Conservation (phyloP, 305 asterid species). For the Rubia occidens region DNA sequence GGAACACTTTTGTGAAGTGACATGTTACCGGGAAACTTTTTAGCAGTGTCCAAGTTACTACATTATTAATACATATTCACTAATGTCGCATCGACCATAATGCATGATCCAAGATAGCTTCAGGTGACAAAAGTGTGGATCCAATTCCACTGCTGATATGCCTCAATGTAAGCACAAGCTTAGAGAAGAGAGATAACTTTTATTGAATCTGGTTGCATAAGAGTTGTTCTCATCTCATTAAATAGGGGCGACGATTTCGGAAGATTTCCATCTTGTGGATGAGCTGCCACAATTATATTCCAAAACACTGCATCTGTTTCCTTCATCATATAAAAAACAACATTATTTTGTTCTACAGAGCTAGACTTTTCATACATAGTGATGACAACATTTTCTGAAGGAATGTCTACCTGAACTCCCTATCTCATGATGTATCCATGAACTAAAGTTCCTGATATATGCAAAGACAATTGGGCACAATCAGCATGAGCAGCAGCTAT, state of each 20-base stretch:
- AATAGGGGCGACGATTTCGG: slow-evolving; percentile 38
- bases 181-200: slow-evolving; percentile 70
- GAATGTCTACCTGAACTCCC: slow-evolving; percentile 37
- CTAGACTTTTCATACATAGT: slow-evolving; percentile 72
- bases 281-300: slow-evolving; percentile 68
- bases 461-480: slow-evolving; percentile 56
- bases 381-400: slow-evolving; percentile 56
- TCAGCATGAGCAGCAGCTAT: slow-evolving; percentile 67
- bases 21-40: slow-evolving; percentile 58
- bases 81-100: slow-evolving; percentile 57
- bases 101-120: slow-evolving; percentile 46
- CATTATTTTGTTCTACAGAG: slow-evolving; percentile 38
- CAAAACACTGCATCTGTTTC: slow-evolving; percentile 65
- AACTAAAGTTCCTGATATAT: slow-evolving; percentile 44
- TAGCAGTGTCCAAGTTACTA: slow-evolving; percentile 54
- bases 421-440: slow-evolving; percentile 57
- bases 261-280: slow-evolving; percentile 54
- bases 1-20: not conserved
- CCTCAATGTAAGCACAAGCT: slow-evolving; percentile 69
- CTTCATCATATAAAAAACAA: slow-evolving; percentile 45
- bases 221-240: slow-evolving; percentile 49
- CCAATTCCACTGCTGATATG: slow-evolving; percentile 74
- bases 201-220: slow-evolving; percentile 52
- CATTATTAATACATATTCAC: slow-evolving; percentile 87
- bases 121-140: slow-evolving; percentile 57